A percentile compares a stretch with the other conserved stretches of the same genome.
Evolutionary conservation across 2,329 filamentous ascomycete species (phyloP).

Genomic region (Sporothrix variecibatus): DNA sequence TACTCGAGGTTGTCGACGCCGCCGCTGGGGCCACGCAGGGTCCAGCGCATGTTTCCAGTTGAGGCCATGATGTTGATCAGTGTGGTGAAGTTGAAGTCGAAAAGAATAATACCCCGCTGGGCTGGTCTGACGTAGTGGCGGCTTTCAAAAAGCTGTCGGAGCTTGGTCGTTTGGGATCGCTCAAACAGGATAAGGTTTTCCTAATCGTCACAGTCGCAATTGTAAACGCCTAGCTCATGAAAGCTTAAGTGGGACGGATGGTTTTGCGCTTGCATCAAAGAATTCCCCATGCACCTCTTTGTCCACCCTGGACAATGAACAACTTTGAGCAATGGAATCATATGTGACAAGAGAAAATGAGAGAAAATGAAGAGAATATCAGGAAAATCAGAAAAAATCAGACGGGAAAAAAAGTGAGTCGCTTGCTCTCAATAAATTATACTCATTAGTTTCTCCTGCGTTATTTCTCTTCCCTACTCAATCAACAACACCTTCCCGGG

Average conservation of each 20-base stretch:
- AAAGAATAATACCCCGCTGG: not conserved
- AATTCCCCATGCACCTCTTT: not conserved
- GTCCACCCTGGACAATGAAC: not conserved
- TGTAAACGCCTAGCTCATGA: not conserved
- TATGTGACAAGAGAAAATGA: too few relatives aligned
- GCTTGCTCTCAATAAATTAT: not conserved
- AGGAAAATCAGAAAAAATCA: not conserved
- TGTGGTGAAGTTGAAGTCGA: not conserved
- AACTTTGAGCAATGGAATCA: not conserved
- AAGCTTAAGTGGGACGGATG: not conserved
- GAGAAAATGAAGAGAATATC: too few relatives aligned
- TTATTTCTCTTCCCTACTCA: not conserved
- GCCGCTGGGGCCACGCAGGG: not conserved
- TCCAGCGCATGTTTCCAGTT: not conserved
- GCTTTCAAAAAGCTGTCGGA: not conserved
- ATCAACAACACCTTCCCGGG: slow-evolving; percentile 32
- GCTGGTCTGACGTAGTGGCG: not conserved
- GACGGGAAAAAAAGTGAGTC: not conserved
- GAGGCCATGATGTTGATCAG: not conserved
- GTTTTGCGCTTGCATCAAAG: not conserved
- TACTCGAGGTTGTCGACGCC: not conserved
- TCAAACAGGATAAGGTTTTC: not conserved
- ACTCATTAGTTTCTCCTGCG: not conserved
- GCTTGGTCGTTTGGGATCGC: not conserved
- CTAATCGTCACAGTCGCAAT: not conserved